Evolutionary conservation across 2,329 filamentous ascomycete genomes (phyloP), one percentile per base, ranked within the genome.

Genomic region (Phialocephala sp.): DNA sequence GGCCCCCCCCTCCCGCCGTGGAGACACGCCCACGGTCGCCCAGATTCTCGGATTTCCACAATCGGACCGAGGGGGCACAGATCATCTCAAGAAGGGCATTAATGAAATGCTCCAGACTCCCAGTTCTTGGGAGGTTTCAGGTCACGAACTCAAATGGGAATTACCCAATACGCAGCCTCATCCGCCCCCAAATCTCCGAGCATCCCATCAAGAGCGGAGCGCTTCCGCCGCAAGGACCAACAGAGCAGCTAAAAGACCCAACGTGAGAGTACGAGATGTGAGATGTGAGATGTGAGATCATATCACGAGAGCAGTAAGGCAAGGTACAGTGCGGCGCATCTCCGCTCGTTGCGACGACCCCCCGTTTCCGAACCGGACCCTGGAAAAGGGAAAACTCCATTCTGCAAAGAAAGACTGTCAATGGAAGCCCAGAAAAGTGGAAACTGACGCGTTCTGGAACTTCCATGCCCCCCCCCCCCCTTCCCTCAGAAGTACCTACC

Each of bases 381-480:
- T 24, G n/a, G 12, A 32, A 32, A 32, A 32, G 27, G 27, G 27
- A 32, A 32, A 32, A 32, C 6, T 32, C 27, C 27, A 32, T 32
- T 43, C 14, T 18, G 41, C 11, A 43, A 43, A 43, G 15, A 43
- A 18, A 50, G n/a, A 50, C 24, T 11, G 20, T 14, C 20, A 6
- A 50, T 50, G 9, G 45, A 50, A 50, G 45, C n/a, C 45, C 45
- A 50, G 41, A 50, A 50, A 50, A 50, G 45, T 50, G 45, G 45
- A 50, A 22, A 22, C 20, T 1, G 3, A 6, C 45, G 45, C 45
- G 45, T 50, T 50, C 45, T 50, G 45, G 45, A 54, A 54, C 45
- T 14, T 50, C n/a, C 45, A 22, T 50, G 6, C 45, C n/a, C 22
- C 8, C 45, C 37, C 14, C 36, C 36, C 36, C 14, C 36, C 36